Conservation (phyloP, 2,329 filamentous ascomycete species). For the Curvularia sp. region DNA sequence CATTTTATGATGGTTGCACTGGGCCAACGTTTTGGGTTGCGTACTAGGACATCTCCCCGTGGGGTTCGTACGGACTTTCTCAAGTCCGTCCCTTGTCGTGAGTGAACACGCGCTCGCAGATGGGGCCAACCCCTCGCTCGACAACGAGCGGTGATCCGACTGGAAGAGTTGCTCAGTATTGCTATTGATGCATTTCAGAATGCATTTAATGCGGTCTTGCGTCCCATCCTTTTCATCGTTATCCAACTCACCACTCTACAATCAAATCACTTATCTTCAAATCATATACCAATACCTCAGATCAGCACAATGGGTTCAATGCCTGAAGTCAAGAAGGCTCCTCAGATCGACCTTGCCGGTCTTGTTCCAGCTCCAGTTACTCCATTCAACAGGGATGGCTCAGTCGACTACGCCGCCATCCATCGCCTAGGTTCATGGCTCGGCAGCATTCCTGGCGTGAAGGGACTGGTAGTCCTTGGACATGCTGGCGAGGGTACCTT, state of each 20-base stretch:
- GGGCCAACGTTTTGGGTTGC: background rate
- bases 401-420: slow-evolving; percentile 60
- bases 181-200: background rate
- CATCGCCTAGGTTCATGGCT: slow-evolving; percentile 62
- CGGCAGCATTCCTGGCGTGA: slow-evolving; percentile 59
- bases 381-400: slow-evolving; percentile 58
- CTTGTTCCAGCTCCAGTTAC: slow-evolving; percentile 61
- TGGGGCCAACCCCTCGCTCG: background rate
- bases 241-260: background rate
- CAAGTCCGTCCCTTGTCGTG: slow-evolving; percentile 16
- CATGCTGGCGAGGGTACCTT: slow-evolving; percentile 64
- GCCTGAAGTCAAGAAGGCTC: slow-evolving; percentile 30
- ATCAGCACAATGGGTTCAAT: slow-evolving; percentile 34
- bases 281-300: background rate
- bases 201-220: slow-evolving; percentile 9
- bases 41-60: slow-evolving; percentile 2
- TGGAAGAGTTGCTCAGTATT: background rate
- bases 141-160: background rate
- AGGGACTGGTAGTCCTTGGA: slow-evolving; percentile 62
- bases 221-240: background rate
- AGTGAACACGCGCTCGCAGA: background rate
- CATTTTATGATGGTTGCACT: background rate
- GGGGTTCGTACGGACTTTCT: slow-evolving; percentile 15
- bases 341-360: slow-evolving; percentile 56
- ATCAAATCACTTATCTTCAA: slow-evolving; percentile 6